Evolutionary conservation across 768 basidiomycete genomes (phyloP), one percentile per base, ranked within the genome.

Genomic region (Xanthoconium purpureum): DNA sequence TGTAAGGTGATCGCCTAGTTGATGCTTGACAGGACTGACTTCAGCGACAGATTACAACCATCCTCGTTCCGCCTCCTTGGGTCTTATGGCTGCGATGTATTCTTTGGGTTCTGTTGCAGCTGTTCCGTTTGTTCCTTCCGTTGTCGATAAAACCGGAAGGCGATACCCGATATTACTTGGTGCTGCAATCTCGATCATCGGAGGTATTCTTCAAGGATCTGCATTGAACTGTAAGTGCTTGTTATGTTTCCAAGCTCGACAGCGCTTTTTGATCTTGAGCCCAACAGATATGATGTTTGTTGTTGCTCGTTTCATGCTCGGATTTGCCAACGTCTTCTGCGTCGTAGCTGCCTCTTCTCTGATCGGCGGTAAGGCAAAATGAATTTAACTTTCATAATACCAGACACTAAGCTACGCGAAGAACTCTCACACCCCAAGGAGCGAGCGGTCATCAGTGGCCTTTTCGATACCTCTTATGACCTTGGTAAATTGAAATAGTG

Each of bases 41-140:
- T 1, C 8, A 12, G 38, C 7, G 39, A 18, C 30, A 85, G 84
- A 80, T 69, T 86, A 78, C 64, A 61, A 81, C 48, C 71, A 74
- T 38, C 84, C 84, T 33, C 75, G 78, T n/a, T 82, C 80, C 6
- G 74, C 78, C 3, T 72, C 79, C 13, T 10, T 49, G 40, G 54
- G 54, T 5, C 7, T 55, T 5, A 44, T 58, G 55, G n/a, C 78
- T 14, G 73, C 84, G 0, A 77, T 81, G 62, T 86, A 84, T 62
- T 81, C 83, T 1, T 76, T 84, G 12, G 84, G 84, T 5, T 80
- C 81, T 1, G 75, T 85, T 28, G 58, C 73, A 13, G 77, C 80
- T 1, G 68, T 84, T 8, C 84, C 84, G 0, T 66, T 82, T 30
- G 56, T 48, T 2, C 42, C 60, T 0, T 47, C 17, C 5, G 14